Percentiles rank a stretch among this genome's conserved stretches.
These are phyloP conservation scores for Vitis cinerea DNA, from an alignment of 164 flowering plant species.

Conservation along the genomic window DNA sequence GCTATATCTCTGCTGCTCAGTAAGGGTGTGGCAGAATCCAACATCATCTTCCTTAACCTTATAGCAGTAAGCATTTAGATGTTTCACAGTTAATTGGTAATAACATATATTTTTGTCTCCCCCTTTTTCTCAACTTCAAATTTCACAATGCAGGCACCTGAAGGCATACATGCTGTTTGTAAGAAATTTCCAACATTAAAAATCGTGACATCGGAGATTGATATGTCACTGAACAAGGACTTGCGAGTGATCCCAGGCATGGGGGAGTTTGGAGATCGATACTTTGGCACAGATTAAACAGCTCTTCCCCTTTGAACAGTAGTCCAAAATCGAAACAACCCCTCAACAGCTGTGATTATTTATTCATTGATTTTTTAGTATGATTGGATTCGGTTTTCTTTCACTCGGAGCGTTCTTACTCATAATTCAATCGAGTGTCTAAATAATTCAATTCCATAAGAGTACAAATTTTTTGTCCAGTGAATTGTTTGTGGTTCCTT, in stretches of 20 bases:
- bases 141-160: constrained; percentile 61
- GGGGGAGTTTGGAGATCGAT: constrained; percentile 86
- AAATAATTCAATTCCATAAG: too few relatives aligned
- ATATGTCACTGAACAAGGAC: constrained; percentile 42
- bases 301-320: not conserved
- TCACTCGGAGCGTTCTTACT: too few relatives aligned
- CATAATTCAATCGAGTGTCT: too few relatives aligned
- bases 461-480: too few relatives aligned
- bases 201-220: constrained; percentile 84
- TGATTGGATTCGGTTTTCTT: too few relatives aligned
- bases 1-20: constrained; percentile 67
- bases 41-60: constrained; percentile 80
- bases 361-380: not conserved
- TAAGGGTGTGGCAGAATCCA: constrained; percentile 74
- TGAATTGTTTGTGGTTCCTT: too few relatives aligned
- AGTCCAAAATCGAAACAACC: not conserved
- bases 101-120: not conserved
- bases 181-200: constrained; percentile 57
- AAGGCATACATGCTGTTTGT: constrained; percentile 72
- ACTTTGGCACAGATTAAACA: constrained; percentile 19
- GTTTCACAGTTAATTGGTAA: not conserved
- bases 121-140: not conserved
- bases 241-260: constrained; percentile 73
- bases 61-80: constrained; percentile 49
- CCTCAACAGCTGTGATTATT: not conserved